Conservation (phyloP, 164 flowering plant genomes). For the Vitis amurensis region DNA sequence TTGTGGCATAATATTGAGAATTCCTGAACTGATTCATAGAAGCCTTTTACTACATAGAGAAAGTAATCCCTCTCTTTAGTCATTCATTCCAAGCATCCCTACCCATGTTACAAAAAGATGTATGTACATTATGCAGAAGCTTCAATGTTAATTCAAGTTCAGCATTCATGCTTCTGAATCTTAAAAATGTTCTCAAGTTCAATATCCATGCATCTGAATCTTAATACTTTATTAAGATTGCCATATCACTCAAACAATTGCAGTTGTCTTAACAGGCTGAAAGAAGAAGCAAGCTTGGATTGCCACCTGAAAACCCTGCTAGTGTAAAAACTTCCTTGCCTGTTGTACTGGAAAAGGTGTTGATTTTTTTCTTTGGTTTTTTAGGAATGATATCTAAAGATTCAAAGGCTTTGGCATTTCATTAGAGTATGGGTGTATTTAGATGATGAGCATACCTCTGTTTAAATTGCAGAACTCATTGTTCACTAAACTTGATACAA, state of each 20-base stretch:
- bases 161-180: too few relatives aligned
- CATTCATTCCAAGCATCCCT: too few relatives aligned
- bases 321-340: constrained; percentile 8
- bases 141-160: too few relatives aligned
- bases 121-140: too few relatives aligned
- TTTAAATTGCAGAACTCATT: constrained; percentile 20
- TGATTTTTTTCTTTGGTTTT: too few relatives aligned
- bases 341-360: constrained; percentile 4
- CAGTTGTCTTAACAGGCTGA: constrained; percentile 26
- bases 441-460: background rate
- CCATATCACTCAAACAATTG: background rate
- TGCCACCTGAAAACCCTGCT: constrained; percentile 15
- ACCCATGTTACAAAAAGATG: too few relatives aligned
- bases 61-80: too few relatives aligned
- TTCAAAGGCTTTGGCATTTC: background rate
- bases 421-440: background rate
- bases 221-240: too few relatives aligned
- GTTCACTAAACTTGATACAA: constrained; percentile 15
- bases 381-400: background rate
- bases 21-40: background rate
- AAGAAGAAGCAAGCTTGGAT: constrained; percentile 31
- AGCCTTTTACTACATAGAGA: too few relatives aligned
- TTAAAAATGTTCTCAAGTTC: too few relatives aligned
- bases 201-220: too few relatives aligned
- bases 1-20: background rate